A percentile compares a stretch with the other conserved stretches of the same genome.
Conservation (phyloP, 2,329 filamentous ascomycete genomes). For the Cladorrhinum sp. region DNA sequence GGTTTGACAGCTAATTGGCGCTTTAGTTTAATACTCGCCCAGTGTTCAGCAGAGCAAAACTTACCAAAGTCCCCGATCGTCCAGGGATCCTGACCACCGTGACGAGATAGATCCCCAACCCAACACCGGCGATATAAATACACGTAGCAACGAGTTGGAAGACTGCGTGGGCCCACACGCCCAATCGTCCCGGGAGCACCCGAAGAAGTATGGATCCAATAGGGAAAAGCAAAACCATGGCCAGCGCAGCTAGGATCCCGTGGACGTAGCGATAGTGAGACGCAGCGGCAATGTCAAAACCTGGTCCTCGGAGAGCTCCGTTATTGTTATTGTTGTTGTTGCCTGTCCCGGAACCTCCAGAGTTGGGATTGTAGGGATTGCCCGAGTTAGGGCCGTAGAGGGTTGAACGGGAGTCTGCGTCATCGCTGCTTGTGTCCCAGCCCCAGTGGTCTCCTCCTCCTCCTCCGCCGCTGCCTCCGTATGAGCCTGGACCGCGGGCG, state of each 20-base stretch:
- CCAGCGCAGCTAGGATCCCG: conserved; percentile 40
- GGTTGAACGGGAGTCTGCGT: not conserved
- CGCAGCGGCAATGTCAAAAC: conserved; percentile 31
- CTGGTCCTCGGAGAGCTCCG: not conserved
- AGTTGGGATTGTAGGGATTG: not conserved
- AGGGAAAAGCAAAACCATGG: conserved; percentile 44
- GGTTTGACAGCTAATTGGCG: conserved; percentile 30
- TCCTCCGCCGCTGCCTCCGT: not conserved
- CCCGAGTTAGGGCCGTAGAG: not conserved
- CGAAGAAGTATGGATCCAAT: conserved; percentile 43
- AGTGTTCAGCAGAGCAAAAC: no score
- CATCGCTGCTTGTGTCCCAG: no score
- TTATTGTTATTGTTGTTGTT: not conserved
- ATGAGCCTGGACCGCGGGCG: not conserved
- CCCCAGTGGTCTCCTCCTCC: not conserved
- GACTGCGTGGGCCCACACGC: conserved; percentile 39
- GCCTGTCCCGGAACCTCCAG: not conserved
- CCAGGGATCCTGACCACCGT: conserved; percentile 32
- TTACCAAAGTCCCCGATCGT: conserved; percentile 32
- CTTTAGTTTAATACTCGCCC: not conserved
- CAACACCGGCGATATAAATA: conserved; percentile 40
- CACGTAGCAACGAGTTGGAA: conserved; percentile 38
- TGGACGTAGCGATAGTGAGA: conserved; percentile 37
- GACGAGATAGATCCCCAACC: conserved; percentile 42
- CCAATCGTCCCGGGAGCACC: conserved; percentile 35